Evolutionary conservation across 306 rosid genomes (phyloP).

Genomic region (Heteromeles arbutifolia): DNA sequence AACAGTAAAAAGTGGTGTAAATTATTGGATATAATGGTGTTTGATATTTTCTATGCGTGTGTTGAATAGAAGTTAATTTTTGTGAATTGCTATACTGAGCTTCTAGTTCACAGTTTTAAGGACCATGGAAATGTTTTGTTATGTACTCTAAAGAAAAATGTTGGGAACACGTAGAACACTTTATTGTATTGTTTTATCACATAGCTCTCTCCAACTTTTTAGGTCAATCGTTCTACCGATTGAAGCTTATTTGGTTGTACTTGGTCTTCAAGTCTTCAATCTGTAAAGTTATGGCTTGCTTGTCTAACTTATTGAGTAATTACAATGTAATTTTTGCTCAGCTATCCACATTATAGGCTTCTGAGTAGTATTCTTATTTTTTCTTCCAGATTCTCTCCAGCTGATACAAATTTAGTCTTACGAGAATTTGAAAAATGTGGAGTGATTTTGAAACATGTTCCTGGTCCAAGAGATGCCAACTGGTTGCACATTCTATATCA

Average conservation of each 20-base stretch:
- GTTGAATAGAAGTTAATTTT: background rate
- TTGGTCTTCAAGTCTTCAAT: background rate
- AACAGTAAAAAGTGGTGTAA: no score
- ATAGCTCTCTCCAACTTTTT: background rate
- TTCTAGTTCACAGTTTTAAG: background rate
- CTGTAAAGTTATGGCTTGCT: background rate
- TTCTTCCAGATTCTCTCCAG: conserved; percentile 72
- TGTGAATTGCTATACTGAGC: background rate
- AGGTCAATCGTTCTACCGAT: background rate
- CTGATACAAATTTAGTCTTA: conserved; percentile 75
- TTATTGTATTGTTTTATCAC: background rate
- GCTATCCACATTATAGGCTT: background rate
- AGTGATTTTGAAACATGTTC: conserved; percentile 79
- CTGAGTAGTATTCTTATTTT: background rate
- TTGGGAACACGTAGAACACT: background rate
- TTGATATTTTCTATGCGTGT: background rate
- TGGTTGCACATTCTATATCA: conserved; percentile 93
- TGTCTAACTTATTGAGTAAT: background rate
- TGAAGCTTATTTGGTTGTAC: background rate
- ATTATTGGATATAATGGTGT: background rate
- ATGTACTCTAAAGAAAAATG: background rate
- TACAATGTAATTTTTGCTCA: background rate
- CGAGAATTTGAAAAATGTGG: conserved; percentile 98
- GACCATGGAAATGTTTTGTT: background rate
- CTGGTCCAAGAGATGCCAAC: conserved; percentile 90